Evolutionary conservation across 2,329 filamentous ascomycete genomes (phyloP), one percentile per base, ranked within the genome.

Genomic region (Venturia carpophila): DNA sequence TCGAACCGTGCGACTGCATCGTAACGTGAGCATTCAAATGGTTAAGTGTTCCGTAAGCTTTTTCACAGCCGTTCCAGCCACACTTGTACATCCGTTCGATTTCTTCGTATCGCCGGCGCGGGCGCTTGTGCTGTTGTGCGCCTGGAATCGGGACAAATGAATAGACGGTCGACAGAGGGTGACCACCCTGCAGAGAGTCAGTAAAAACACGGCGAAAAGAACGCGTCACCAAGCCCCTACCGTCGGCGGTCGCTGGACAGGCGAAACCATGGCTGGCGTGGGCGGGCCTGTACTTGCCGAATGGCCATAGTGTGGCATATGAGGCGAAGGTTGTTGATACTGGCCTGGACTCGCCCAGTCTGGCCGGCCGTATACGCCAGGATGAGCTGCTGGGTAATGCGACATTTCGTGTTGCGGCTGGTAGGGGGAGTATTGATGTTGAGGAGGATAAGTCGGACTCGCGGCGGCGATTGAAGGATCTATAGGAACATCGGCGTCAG

Each of bases 81-180:
- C 94, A 99, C 78, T 97, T 97, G 82, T 99, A 97, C 94, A 99
- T 97, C 74, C 94, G 88, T 80, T 99, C 94, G 71, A 99, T 99
- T 75, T 99, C 94, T 77, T 99, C 94, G 72, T 97, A 99, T 64
- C 94, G 86, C 71, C 94, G 84, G 69, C 94, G 86, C 15, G 94
- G 94, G 66, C 94, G 87, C 81, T 99, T 99, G 76, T 97, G 93
- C 75, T 99, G 94, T 75, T 97, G 92, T 15, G 93, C 91, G 68
- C 94, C 94, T 1, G 94, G 94, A 72, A 97, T 97, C 0, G 94
- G 93, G 41, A 97, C 94, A 73, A 99, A 97, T 0, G 92, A 97
- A 75, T 97, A 97, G 49, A 99, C 93, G 84, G 97, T 83, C n/a
- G 79, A 83, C 45, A 84, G 73, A 70, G 76, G 80, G 70, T 84